Percentiles rank a stretch among this genome's conserved stretches.
Conservation (phyloP, 2,329 filamentous ascomycete genomes). For the Pseudopithomyces chartarum region DNA sequence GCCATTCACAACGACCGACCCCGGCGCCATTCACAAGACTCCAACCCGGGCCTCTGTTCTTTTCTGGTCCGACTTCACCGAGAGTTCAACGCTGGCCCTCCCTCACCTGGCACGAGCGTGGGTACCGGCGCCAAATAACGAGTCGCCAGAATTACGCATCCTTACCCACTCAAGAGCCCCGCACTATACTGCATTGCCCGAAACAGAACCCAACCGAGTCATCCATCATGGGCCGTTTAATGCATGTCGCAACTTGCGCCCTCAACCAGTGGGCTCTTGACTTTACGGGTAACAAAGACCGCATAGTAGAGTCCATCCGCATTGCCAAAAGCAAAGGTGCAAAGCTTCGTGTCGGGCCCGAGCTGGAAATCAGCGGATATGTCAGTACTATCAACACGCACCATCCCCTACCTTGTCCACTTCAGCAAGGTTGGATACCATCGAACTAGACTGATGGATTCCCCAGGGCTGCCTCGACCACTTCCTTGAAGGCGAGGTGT, state of each 20-base stretch:
- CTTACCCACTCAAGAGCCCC: background rate
- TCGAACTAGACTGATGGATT: background rate
- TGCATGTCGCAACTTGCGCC: slow-evolving; percentile 9
- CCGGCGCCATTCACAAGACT: no score
- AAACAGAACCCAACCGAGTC: background rate
- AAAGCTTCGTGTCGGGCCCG: slow-evolving; percentile 59
- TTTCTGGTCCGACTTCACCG: no score
- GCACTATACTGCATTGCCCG: background rate
- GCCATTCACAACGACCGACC: no score
- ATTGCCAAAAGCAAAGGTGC: slow-evolving; percentile 68
- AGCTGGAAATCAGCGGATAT: slow-evolving; percentile 47
- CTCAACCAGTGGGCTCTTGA: slow-evolving; percentile 33
- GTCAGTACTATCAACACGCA: background rate
- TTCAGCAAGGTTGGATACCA: background rate
- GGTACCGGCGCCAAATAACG: no score
- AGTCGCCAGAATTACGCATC: background rate
- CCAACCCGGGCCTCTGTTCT: no score
- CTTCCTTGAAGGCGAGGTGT: slow-evolving; percentile 53
- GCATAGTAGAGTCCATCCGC: slow-evolving; percentile 68
- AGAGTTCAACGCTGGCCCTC: no score
- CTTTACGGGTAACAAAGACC: slow-evolving; percentile 62
- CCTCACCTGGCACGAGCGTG: no score
- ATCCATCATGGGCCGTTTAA: slow-evolving; percentile 6
- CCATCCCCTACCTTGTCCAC: no score
- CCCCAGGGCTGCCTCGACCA: slow-evolving; percentile 60